Base-by-base conservation (phyloP, 495 filamentous ascomycete species). In the Aspergillus biplanus region DNA sequence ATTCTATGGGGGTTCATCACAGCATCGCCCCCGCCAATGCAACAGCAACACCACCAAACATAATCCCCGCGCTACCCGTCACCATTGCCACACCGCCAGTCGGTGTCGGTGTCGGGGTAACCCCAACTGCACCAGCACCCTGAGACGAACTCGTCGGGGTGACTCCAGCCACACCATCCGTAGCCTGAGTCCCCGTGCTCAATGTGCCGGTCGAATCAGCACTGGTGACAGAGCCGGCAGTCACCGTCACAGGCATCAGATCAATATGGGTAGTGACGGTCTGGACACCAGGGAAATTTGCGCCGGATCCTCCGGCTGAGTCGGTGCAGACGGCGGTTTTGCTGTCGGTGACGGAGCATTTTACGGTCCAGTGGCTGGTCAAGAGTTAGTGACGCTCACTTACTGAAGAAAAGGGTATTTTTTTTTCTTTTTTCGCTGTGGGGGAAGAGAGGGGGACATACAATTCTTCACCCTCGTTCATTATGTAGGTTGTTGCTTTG, bases 291-390 rank as follows among this genome's bases (percentile, higher is more conserved):
- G 68, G 69, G 50, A 59, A 65, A 39, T 71, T 74, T n/a, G 69
- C 69, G 12, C 65, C 71, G 15, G 61, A 47, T 21, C 72, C 72
- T 12, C 67, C 67, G n/a, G 59, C 48, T 31, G 67, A 71, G 7
- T 68, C 68, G 18, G 70, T 74, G 63, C 80, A 82, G 32, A 70
- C 66, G 21, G 69, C 78, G 33, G 71, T 67, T 8, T 71, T 73
- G n/a, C 76, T 75, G 5, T 69, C 73, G 0, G 69, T 70, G 33
- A 76, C 61, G 27, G 71, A 70, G 50, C 77, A 84, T 33, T 66
- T 52, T 2, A 72, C 62, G 35, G 54, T 69, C 11, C 61, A 70
- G 9, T 71, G 67, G 52, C 76, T 78, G 50, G 34, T n/a, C n/a
- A n/a, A n/a, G n/a, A n/a, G n/a, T n/a, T n/a, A n/a, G n/a, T n/a